Evolutionary conservation across 2,329 filamentous ascomycete species (phyloP).

Genomic region (Aschersonia sp.): DNA sequence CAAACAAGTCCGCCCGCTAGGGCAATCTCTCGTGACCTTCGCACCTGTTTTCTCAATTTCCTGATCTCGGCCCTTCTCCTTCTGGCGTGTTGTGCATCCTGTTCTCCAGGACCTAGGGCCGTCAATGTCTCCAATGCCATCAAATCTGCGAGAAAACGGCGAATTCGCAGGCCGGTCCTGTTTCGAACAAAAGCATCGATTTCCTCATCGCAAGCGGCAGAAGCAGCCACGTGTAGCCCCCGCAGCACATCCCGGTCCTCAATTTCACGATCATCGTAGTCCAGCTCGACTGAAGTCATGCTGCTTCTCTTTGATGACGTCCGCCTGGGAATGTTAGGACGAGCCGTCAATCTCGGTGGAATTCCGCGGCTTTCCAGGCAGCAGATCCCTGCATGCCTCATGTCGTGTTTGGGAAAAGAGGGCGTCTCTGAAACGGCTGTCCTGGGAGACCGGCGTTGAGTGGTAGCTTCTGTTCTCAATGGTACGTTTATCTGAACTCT

Average conservation of each 20-base stretch:
- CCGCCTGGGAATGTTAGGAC: constrained; percentile 20
- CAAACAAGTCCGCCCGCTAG: constrained; percentile 6
- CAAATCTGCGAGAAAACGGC: constrained; percentile 40
- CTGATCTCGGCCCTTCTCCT: constrained; percentile 16
- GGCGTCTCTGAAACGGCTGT: not conserved
- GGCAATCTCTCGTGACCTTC: constrained; percentile 16
- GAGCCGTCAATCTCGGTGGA: constrained; percentile 10
- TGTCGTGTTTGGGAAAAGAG: constrained; percentile 4
- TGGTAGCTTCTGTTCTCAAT: not conserved
- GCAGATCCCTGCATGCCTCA: constrained; percentile 12
- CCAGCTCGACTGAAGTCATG: constrained; percentile 8
- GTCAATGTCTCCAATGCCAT: constrained; percentile 33
- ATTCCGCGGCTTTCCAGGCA: constrained; percentile 13
- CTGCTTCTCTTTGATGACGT: constrained; percentile 18
- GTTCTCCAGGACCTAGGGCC: constrained; percentile 12
- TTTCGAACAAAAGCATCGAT: constrained; percentile 37
- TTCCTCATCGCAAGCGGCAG: constrained; percentile 39
- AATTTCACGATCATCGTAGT: constrained; percentile 23
- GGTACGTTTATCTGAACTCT: not conserved
- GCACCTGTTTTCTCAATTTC: constrained; percentile 19
- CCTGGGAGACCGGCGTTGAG: not conserved
- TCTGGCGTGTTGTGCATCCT: constrained; percentile 11
- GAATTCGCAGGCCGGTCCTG: constrained; percentile 36
- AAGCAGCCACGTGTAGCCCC: constrained; percentile 39
- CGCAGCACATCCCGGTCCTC: constrained; percentile 36